phyloP scores from a whole-genome alignment of 148 eudicot genomes.

The Rhododendron williamsianum region DNA sequence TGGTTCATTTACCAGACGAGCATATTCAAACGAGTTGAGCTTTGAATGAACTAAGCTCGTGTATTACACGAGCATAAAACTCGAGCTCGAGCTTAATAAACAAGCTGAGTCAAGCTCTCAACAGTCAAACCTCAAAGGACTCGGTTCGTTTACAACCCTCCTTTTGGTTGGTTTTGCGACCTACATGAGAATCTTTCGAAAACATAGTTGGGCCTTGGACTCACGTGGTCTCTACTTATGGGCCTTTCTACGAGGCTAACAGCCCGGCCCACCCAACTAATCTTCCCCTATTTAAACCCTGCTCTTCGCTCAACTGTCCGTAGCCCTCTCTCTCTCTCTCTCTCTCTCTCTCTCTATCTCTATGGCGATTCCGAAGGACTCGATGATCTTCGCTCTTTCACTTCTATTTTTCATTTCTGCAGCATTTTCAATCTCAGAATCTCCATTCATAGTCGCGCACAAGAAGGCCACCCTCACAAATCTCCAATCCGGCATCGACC shows the following conservation, averaged over 20 bases:
- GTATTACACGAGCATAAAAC: no score
- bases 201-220: not conserved
- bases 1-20: no score
- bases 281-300: not conserved
- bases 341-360: not conserved
- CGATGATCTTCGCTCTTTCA: slow-evolving; percentile 4
- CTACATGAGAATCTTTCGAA: not conserved
- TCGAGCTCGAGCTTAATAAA: no score
- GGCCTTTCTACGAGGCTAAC: not conserved
- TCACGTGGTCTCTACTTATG: not conserved
- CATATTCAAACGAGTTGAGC: no score
- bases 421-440: slow-evolving; percentile 23
- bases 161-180: not conserved
- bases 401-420: slow-evolving; percentile 17
- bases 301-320: not conserved
- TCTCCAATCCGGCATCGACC: slow-evolving; percentile 36
- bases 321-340: not conserved
- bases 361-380: slow-evolving; percentile 4
- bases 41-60: no score
- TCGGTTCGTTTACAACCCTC: no score
- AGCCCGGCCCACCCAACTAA: not conserved
- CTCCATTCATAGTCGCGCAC: slow-evolving; percentile 50
- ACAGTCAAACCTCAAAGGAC: no score
- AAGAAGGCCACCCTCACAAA: slow-evolving; percentile 41
- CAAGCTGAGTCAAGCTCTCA: no score